phyloP scores from a whole-genome alignment of 768 basidiomycete genomes.

The Russula olivacea region DNA sequence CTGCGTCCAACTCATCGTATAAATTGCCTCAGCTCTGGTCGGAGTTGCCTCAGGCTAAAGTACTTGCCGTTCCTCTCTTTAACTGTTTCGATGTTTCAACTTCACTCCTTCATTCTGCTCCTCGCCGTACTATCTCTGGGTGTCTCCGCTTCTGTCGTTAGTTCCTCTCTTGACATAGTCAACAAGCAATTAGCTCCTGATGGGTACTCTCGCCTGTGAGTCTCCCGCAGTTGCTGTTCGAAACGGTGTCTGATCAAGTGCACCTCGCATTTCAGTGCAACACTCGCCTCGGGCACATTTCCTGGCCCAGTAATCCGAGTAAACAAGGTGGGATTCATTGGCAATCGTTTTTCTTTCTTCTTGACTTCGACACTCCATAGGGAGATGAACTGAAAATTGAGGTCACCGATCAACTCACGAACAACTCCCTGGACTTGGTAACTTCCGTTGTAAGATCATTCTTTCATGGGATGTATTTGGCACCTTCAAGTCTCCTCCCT shows the following conservation, averaged over 20 bases:
- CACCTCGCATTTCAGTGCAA: background rate
- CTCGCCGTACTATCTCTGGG: conserved; percentile 6
- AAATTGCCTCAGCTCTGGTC: background rate
- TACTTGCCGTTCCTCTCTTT: conserved; percentile 2
- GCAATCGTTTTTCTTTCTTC: too few species aligned
- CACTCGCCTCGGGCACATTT: background rate
- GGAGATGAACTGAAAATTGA: conserved; percentile 2
- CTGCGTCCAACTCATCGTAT: background rate
- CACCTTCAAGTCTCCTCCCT: background rate
- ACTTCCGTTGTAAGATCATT: conserved; percentile 18
- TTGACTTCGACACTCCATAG: background rate
- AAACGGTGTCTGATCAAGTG: background rate
- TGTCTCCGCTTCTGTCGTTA: conserved; percentile 25
- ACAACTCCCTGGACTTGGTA: conserved; percentile 1
- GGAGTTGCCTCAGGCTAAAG: background rate
- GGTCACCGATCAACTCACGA: conserved; percentile 4
- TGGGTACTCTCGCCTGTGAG: conserved; percentile 25
- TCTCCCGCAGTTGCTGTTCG: background rate
- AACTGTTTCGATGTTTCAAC: background rate
- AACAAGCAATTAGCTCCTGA: conserved; percentile 27
- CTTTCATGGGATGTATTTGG: background rate
- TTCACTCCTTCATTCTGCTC: conserved; percentile 4
- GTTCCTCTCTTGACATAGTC: conserved; percentile 23
- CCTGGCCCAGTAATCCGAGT: conserved; percentile 12
- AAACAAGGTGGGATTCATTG: background rate